Percentiles rank a stretch among this genome's conserved stretches.
These are phyloP conservation scores for Lentinula lateritia DNA, from an alignment of 768 basidiomycete genomes.

Conservation along the genomic window DNA sequence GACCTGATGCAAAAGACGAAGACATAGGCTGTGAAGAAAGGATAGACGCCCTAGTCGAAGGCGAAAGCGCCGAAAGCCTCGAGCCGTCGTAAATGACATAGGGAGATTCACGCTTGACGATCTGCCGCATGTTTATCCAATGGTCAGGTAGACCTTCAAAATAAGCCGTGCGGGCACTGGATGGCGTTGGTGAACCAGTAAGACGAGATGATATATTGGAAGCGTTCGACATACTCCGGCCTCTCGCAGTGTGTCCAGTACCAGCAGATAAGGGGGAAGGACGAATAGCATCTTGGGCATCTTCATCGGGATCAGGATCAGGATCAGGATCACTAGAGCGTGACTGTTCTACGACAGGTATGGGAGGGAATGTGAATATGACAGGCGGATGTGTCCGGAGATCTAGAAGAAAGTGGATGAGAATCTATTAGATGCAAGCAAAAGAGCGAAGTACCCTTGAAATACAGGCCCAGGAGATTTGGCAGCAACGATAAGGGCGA, in stretches of 20 bases:
- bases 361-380: slow-evolving; percentile 50
- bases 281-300: slow-evolving; percentile 29
- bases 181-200: neutral
- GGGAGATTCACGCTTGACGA: slow-evolving; percentile 34
- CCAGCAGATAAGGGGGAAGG: slow-evolving; percentile 15
- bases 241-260: neutral
- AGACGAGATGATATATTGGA: neutral
- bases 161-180: neutral
- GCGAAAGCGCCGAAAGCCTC: slow-evolving; percentile 36
- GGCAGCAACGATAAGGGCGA: slow-evolving; percentile 57
- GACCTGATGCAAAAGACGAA: neutral
- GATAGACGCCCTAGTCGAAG: slow-evolving; percentile 26
- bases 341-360: slow-evolving; percentile 14
- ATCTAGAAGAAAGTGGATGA: slow-evolving; percentile 32
- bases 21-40: neutral
- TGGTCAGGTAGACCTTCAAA: slow-evolving; percentile 12
- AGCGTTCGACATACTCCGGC: neutral
- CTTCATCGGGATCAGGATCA: slow-evolving; percentile 20
- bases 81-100: slow-evolving; percentile 45
- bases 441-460: slow-evolving; percentile 43
- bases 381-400: slow-evolving; percentile 64
- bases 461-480: slow-evolving; percentile 53
- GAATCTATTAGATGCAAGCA: neutral
- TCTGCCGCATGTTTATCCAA: slow-evolving; percentile 28
- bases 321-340: slow-evolving; percentile 13